phyloP scores from a whole-genome alignment of 345 rosid species.

The Eucalyptus sideroxylon region DNA sequence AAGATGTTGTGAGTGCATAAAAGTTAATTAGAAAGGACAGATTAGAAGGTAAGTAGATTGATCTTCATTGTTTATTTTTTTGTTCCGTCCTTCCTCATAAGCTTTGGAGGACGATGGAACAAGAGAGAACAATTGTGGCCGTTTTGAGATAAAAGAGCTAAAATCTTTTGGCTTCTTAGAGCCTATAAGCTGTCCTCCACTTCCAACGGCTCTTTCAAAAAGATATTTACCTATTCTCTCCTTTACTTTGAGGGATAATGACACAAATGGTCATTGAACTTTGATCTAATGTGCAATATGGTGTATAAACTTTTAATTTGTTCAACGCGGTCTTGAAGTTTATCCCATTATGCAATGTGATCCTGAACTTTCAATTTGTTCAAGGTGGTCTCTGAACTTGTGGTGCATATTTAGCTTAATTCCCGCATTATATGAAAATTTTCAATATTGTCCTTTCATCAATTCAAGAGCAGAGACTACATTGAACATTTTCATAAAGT shows the following conservation, averaged over 20 bases:
- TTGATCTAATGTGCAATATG: too few relatives aligned
- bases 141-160: neutral
- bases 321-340: too few relatives aligned
- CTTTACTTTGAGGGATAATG: neutral
- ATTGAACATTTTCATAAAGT: too few relatives aligned
- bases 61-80: neutral
- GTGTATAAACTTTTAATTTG: too few relatives aligned
- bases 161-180: neutral
- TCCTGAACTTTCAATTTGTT: too few relatives aligned
- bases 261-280: too few relatives aligned
- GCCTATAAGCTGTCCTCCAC: neutral
- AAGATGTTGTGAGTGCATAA: neutral
- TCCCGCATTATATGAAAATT: fast-evolving
- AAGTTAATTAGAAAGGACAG: too few relatives aligned
- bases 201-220: neutral
- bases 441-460: too few relatives aligned
- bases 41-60: neutral
- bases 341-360: too few relatives aligned
- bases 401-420: too few relatives aligned
- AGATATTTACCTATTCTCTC: neutral
- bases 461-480: too few relatives aligned
- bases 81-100: neutral
- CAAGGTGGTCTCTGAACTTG: too few relatives aligned
- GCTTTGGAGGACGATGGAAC: neutral
- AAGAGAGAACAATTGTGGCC: neutral